Evolutionary conservation across 1,139 yeast genomes (phyloP), one percentile per base, ranked within the genome.

Genomic region (Debaryomycetaceae sp.): DNA sequence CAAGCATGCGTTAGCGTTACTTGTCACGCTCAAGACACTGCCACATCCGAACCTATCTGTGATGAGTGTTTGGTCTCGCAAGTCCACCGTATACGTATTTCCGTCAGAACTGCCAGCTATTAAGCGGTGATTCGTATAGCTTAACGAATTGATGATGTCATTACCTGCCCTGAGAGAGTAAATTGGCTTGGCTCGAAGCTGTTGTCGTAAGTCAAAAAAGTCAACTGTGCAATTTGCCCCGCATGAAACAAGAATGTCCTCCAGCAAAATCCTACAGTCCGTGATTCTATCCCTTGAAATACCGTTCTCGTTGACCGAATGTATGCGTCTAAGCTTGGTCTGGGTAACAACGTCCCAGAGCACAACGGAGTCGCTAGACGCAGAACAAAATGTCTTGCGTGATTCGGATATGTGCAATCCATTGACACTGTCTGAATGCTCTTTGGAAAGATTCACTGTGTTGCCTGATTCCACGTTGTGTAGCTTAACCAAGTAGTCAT

Each of bases 71-170:
- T 55, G 60, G 27, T 51, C 52, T 24, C 70, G 57, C 13, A 70
- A 46, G 43, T 70, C 74, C 20, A 68, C 50, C 1, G 57, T 43
- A 48, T 57, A 57, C 20, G 67, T 41, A 14, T 43, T 42, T 1
- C 72, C 69, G 42, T 67, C 65, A 35, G 68, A 62, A 34, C 70
- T 63, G 13, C 63, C 65, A 24, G 50, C 48, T 1, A 63, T 39
- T 34, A 47, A 34, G 11, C 49, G 36, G 5, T 49, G 27, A 7
- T 42, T 40, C n/a, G 47, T 40, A 39, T 45, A 56, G 14, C 57
- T 59, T 20, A 68, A 40, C 17, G 63, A 50, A 42, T 61, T 65
- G 45, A 69, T 52, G 45, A 60, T 64, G 45, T 68, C 74, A n/a
- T 51, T 50, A 9, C 70, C 63, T 24, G 62, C 45, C 39, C 57